Evolutionary conservation across 495 filamentous ascomycete species (phyloP), one percentile per base, ranked within the genome.

Genomic region (Penicillium verhagenii): DNA sequence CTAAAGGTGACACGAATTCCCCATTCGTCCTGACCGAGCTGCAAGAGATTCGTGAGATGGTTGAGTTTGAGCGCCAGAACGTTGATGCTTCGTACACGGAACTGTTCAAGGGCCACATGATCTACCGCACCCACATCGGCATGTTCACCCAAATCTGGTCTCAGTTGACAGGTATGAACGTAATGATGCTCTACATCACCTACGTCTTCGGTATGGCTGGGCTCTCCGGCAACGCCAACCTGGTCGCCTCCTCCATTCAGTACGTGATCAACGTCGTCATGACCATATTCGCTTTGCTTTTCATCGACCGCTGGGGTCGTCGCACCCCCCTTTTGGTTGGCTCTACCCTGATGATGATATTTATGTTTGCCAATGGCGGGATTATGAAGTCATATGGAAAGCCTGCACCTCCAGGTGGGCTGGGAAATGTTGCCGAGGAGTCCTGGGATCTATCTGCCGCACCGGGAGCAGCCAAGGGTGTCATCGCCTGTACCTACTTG

Each of bases 111-210:
- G 82, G 84, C 0, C 69, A 77, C 37, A 91, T 92, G 87, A 73
- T 90, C 64, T 89, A 89, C 70, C 82, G 87, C 11, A 89, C 87
- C 25, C 76, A 82, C 49, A 83, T 91, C 58, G 88, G 89, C 47
- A 60, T 92, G 40, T 90, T 90, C 60, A 88, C 84, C 0, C 90
- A 92, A 66, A 87, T 94, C 64, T 93, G 90, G 90, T 85, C 84
- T 24, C 90, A 94, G 62, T 74, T 93, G 18, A 89, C 87, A 1
- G 90, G 90, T 13, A 91, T 91, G 86, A 92, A 91, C 64, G 87
- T 91, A 11, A 92, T 92, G 87, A 90, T 91, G 82, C 82, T 83
- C 4, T 72, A 83, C 53, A 79, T 81, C 40, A 78, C 71, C 19
- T 89, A 90, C 45, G 78, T 89, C 57, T 89, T 89, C 58, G 81